Conservation (phyloP, 345 rosid species). For the Pugionium cornutum region DNA sequence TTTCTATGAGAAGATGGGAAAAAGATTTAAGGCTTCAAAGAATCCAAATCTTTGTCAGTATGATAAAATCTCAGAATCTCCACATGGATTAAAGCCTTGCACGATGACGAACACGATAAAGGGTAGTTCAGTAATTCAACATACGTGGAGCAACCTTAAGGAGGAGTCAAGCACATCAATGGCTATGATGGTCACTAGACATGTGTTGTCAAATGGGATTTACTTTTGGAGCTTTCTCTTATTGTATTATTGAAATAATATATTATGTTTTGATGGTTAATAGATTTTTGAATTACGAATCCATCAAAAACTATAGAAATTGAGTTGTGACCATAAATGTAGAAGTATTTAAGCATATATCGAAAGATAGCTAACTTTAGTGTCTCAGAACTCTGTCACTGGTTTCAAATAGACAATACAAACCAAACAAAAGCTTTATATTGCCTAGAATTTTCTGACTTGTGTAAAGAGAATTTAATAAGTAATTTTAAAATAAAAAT, state of each 20-base stretch:
- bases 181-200: conserved; percentile 33
- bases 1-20: conserved; percentile 68
- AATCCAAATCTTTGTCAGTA: conserved; percentile 72
- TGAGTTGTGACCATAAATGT: conserved; percentile 5
- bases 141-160: conserved; percentile 22
- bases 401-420: conserved; percentile 31
- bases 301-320: too few species aligned
- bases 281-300: background rate
- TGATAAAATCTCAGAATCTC: conserved; percentile 16
- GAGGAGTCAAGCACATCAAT: conserved; percentile 38
- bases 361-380: conserved; percentile 35
- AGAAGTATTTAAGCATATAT: conserved; percentile 25
- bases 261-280: conserved; percentile 4
- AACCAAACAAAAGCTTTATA: conserved; percentile 35
- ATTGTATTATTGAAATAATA: conserved; percentile 15
- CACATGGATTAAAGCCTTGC: conserved; percentile 36
- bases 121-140: conserved; percentile 34
- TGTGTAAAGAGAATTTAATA: conserved; percentile 22
- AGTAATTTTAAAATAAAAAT: background rate
- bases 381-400: conserved; percentile 18
- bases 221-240: conserved; percentile 32
- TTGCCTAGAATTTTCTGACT: conserved; percentile 40
- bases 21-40: conserved; percentile 81
- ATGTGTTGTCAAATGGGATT: conserved; percentile 35
- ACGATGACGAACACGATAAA: conserved; percentile 1